These are phyloP conservation scores for Aspergillus panamensis DNA, from an alignment of 495 filamentous ascomycete genomes.

Conservation along the genomic window DNA sequence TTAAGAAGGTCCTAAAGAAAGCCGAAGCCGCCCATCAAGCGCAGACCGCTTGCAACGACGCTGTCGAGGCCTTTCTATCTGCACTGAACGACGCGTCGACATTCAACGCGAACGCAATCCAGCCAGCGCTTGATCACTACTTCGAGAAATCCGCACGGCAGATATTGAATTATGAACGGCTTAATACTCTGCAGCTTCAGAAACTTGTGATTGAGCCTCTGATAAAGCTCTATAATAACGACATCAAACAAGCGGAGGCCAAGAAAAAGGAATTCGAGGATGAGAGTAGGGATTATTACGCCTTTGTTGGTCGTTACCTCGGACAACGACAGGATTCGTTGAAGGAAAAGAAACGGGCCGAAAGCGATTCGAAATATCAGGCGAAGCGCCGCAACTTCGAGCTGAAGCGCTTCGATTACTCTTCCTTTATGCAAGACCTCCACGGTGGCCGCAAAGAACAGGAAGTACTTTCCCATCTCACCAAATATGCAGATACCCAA, in stretches of 20 bases:
- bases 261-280: slow-evolving; percentile 99
- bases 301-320: slow-evolving; percentile 88
- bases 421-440: slow-evolving; percentile 97
- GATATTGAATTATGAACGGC: slow-evolving; percentile 80
- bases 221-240: slow-evolving; percentile 82
- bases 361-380: slow-evolving; percentile 97
- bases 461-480: slow-evolving; percentile 92
- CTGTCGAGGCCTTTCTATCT: slow-evolving; percentile 78
- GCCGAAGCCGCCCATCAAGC: slow-evolving; percentile 82
- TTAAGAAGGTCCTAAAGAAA: slow-evolving; percentile 92
- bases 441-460: slow-evolving; percentile 97
- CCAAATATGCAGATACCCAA: slow-evolving; percentile 90
- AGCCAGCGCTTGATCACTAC: slow-evolving; percentile 94
- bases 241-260: slow-evolving; percentile 95
- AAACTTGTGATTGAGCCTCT: slow-evolving; percentile 93
- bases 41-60: slow-evolving; percentile 79
- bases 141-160: slow-evolving; percentile 95
- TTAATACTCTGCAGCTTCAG: slow-evolving; percentile 80
- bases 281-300: slow-evolving; percentile 96
- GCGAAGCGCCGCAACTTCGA: slow-evolving; percentile 90
- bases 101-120: slow-evolving; percentile 91
- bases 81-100: slow-evolving; percentile 81
- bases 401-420: slow-evolving; percentile 96
- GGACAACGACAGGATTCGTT: slow-evolving; percentile 92
- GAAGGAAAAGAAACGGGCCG: slow-evolving; percentile 92